Percentiles rank a stretch among this genome's conserved stretches.
Evolutionary conservation across 164 flowering plant genomes (phyloP).

Genomic region (Amborella trichopoda): DNA sequence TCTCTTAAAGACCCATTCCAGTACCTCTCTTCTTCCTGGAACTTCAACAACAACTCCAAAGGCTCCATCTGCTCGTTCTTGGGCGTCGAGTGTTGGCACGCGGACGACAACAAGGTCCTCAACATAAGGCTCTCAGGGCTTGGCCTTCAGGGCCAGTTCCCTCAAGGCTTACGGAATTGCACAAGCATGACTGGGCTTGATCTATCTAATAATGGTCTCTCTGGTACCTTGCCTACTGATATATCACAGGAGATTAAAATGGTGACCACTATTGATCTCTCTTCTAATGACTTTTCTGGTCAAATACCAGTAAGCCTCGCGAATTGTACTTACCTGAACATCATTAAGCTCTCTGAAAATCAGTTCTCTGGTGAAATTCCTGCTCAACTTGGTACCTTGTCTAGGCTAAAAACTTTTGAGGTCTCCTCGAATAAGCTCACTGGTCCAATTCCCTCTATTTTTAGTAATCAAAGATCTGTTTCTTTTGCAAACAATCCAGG

Average conservation of each 20-base stretch:
- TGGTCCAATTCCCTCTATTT: conserved; percentile 44
- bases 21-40: conserved; percentile 36
- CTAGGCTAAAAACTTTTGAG: conserved; percentile 35
- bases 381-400: conserved; percentile 23
- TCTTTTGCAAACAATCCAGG: conserved; percentile 42
- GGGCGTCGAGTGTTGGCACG: conserved; percentile 81
- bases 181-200: conserved; percentile 56
- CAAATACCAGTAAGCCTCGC: conserved; percentile 35
- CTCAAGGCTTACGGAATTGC: conserved; percentile 44
- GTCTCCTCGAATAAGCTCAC: conserved; percentile 43
- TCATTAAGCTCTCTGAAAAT: conserved; percentile 49
- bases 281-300: conserved; percentile 53
- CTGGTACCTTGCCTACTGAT: conserved; percentile 44
- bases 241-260: conserved; percentile 19
- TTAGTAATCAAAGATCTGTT: conserved; percentile 3
- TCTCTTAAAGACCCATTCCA: conserved; percentile 46
- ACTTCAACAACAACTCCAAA: conserved; percentile 33
- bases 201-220: conserved; percentile 47
- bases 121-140: conserved; percentile 37
- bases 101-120: conserved; percentile 55
- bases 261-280: conserved; percentile 53
- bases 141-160: conserved; percentile 65
- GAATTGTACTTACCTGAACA: conserved; percentile 42
- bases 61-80: conserved; percentile 59
- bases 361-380: conserved; percentile 55